Percentiles rank a stretch among this genome's conserved stretches.
Evolutionary conservation across 1,284 basidiomycete species (phyloP).

Genomic region (Malassezia furfur): DNA sequence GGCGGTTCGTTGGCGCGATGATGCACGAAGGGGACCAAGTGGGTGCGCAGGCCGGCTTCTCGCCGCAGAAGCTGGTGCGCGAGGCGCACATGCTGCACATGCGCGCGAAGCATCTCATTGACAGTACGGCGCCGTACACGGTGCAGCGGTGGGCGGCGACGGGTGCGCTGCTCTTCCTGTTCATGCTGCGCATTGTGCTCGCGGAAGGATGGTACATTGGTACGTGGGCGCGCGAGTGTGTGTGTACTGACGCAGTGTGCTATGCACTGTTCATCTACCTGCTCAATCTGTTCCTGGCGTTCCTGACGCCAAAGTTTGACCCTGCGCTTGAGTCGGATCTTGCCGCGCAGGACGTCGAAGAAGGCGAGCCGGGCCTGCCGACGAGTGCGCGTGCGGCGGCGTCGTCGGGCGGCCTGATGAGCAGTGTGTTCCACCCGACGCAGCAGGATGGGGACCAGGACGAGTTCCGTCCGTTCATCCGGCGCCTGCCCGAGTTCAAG

Average conservation of each 20-base stretch:
- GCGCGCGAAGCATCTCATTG: constrained; percentile 51
- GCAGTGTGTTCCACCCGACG: constrained; percentile 52
- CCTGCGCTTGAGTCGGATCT: constrained; percentile 87
- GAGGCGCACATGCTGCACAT: constrained; percentile 2
- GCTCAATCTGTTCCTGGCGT: constrained; percentile 63
- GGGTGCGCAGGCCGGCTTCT: background rate
- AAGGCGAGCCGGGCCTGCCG: constrained; percentile 60
- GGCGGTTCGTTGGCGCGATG: constrained; percentile 5
- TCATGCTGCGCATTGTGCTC: constrained; percentile 76
- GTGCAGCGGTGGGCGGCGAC: constrained; percentile 82
- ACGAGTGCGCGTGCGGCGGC: constrained; percentile 23
- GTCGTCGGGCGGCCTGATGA: constrained; percentile 30
- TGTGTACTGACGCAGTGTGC: constrained; percentile 32
- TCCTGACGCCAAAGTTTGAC: constrained; percentile 88
- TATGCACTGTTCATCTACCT: constrained; percentile 48
- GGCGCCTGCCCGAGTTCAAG: constrained; percentile 89
- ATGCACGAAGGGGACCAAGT: constrained; percentile 18
- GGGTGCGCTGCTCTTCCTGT: constrained; percentile 62
- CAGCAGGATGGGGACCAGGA: constrained; percentile 36
- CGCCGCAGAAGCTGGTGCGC: constrained; percentile 6
- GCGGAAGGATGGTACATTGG: constrained; percentile 87
- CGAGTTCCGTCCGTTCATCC: constrained; percentile 67
- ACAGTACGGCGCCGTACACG: constrained; percentile 81
- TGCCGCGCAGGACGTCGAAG: constrained; percentile 86
- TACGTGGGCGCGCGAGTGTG: constrained; percentile 3